These are phyloP conservation scores for Debaryomycetaceae sp. DNA, from an alignment of 1,139 yeast species.

Conservation along the genomic window DNA sequence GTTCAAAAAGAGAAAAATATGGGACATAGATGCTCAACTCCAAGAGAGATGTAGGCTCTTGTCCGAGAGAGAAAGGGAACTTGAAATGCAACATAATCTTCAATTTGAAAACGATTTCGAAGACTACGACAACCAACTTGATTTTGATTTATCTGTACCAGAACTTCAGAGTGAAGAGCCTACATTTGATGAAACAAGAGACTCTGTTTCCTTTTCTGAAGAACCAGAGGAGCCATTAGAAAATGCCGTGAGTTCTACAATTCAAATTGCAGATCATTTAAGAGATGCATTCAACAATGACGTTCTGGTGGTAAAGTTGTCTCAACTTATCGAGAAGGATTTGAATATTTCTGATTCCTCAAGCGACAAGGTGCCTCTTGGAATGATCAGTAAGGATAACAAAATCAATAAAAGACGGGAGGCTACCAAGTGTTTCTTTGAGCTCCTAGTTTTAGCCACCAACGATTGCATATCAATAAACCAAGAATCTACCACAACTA, in stretches of 20 bases:
- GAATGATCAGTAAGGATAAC: constrained; percentile 16
- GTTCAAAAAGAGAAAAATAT: constrained; percentile 26
- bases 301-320: constrained; percentile 27
- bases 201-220: neutral
- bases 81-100: constrained; percentile 17
- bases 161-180: constrained; percentile 23
- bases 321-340: constrained; percentile 42
- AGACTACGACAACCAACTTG: constrained; percentile 23
- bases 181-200: neutral
- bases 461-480: constrained; percentile 63
- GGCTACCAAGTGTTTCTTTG: constrained; percentile 78
- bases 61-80: constrained; percentile 22
- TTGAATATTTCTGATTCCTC: constrained; percentile 13
- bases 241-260: constrained; percentile 40
- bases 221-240: constrained; percentile 12
- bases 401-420: constrained; percentile 46
- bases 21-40: constrained; percentile 35
- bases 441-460: constrained; percentile 78
- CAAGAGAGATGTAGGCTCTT: constrained; percentile 29
- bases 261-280: constrained; percentile 53
- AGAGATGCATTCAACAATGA: constrained; percentile 29
- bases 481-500: constrained; percentile 39
- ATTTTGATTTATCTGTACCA: constrained; percentile 41
- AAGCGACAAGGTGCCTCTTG: constrained; percentile 24
- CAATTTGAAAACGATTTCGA: constrained; percentile 20